Base-by-base conservation (phyloP, 495 filamentous ascomycete genomes). In the Chlorociboria aeruginascens region DNA sequence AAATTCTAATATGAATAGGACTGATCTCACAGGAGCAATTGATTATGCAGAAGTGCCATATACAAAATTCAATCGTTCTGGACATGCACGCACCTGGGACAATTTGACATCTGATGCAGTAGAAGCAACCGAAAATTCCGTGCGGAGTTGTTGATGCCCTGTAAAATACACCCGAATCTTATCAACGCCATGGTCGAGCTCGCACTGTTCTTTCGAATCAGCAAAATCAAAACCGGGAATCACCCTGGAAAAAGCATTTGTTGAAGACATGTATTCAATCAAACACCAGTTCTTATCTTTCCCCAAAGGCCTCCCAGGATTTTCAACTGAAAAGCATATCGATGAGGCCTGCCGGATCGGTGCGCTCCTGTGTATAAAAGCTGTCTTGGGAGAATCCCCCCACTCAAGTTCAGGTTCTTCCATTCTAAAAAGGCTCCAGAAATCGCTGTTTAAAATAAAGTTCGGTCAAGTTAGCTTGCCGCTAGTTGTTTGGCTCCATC, bases 1-100 rank as follows among this genome's bases (percentile, higher is more conserved):
- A 13, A 32, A 3, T 40, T 32, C 13, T 25, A 32, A 12, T 25
- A 3, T 48, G 13, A 25, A 14, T 25, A 55, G 52, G 30, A 37
- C 52, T 25, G 52, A 55, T 51, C n/a, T 55, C 30, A 31, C 44
- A 16, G 52, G 52, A 12, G 52, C 52, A 25, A 47, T 55, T 25
- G 52, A 55, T 44, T 55, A 46, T 29, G 44, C 8, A 28, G 30
- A 35, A 13, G 33, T 35, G 6, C 50, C 50, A 31, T 28, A 37
- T 48, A 16, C 48, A 13, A 16, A 47, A 7, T 44, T 53, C 12
- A n/a, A 37, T 7, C 9, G 31, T 10, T 43, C 32, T n/a, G 17
- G 12, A 8, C 11, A 7, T 12, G 17, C 8, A 32, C 12, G 39
- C 20, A 43, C 33, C 10, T 53, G 50, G 50, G 12, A 38, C 12